Percentiles rank a stretch among this genome's conserved stretches.
Evolutionary conservation across 140 eudicot genomes (phyloP).

Genomic region (Ambrosia hybrid): DNA sequence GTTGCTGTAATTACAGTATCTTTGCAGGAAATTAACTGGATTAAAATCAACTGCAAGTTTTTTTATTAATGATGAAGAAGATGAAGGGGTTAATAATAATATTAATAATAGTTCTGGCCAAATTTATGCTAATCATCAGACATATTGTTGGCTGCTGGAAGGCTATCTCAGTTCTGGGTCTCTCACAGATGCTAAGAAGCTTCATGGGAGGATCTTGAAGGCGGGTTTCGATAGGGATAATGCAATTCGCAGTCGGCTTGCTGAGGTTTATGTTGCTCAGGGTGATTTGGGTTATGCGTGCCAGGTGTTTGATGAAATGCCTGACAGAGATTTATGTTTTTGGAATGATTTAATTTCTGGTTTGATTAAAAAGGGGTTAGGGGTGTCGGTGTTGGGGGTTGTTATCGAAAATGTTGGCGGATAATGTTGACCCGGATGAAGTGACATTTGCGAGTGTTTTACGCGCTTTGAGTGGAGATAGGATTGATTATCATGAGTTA

Average conservation of each 20-base stretch:
- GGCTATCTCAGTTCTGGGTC: conserved; percentile 60
- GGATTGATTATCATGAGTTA: conserved; percentile 28
- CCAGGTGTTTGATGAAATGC: conserved; percentile 54
- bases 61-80: conserved; percentile 33
- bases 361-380: conserved; percentile 37
- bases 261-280: conserved; percentile 43
- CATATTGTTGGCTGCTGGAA: conserved; percentile 60
- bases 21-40: conserved; percentile 23
- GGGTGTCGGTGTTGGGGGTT: conserved; percentile 35
- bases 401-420: conserved; percentile 43
- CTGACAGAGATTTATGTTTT: conserved; percentile 37
- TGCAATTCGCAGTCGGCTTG: conserved; percentile 39
- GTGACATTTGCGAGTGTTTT: conserved; percentile 49
- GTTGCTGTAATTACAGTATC: conserved; percentile 31
- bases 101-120: conserved; percentile 15
- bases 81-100: conserved; percentile 18
- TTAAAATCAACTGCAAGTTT: conserved; percentile 34
- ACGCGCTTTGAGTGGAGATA: conserved; percentile 45
- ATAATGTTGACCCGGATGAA: conserved; percentile 47
- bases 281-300: conserved; percentile 50
- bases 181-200: conserved; percentile 46
- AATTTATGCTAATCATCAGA: conserved; percentile 50
- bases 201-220: conserved; percentile 61
- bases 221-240: conserved; percentile 52
- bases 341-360: conserved; percentile 58